Percentiles rank a stretch among this genome's conserved stretches.
These are phyloP conservation scores for Chenopodium berlandieri DNA, from an alignment of 148 eudicot species.

Conservation along the genomic window DNA sequence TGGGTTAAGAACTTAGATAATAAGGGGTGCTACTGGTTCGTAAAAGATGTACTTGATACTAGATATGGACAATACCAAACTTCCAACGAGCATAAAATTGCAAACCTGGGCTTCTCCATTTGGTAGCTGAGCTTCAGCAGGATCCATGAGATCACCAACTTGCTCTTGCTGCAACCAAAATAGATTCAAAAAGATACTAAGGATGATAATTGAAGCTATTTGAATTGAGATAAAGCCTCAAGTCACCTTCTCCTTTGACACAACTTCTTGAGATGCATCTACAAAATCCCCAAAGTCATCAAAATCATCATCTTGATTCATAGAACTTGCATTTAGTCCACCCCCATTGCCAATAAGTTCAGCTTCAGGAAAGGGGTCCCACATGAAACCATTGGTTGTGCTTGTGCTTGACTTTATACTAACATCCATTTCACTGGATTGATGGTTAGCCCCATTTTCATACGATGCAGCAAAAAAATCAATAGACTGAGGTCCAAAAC, in stretches of 20 bases:
- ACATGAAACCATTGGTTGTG: slow-evolving; percentile 31
- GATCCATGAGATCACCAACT: background rate
- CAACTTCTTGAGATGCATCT: slow-evolving; percentile 47
- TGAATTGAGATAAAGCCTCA: slow-evolving; percentile 3
- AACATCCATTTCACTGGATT: slow-evolving; percentile 24
- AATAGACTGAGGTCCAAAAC: slow-evolving; percentile 25
- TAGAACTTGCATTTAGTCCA: slow-evolving; percentile 29
- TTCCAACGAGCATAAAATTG: background rate
- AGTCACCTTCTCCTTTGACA: slow-evolving; percentile 44
- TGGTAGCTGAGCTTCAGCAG: slow-evolving; percentile 24
- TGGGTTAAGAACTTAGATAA: background rate
- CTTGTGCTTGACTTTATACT: slow-evolving; percentile 30
- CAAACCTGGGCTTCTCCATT: slow-evolving; percentile 34
- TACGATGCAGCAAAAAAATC: slow-evolving; percentile 39
- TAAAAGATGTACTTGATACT: background rate
- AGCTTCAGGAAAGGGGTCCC: slow-evolving; percentile 28
- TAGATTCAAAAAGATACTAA: slow-evolving; percentile 1
- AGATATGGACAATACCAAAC: background rate
- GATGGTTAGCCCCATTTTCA: slow-evolving; percentile 27
- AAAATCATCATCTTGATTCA: slow-evolving; percentile 35
- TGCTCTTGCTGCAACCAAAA: slow-evolving; percentile 27
- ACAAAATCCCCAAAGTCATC: slow-evolving; percentile 76
- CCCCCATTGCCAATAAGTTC: slow-evolving; percentile 29
- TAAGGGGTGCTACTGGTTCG: background rate
- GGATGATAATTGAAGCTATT: background rate